Percentiles rank a stretch among this genome's conserved stretches.
Evolutionary conservation across 1,284 basidiomycete genomes (phyloP).

Genomic region (Phellinidium pouzarii): DNA sequence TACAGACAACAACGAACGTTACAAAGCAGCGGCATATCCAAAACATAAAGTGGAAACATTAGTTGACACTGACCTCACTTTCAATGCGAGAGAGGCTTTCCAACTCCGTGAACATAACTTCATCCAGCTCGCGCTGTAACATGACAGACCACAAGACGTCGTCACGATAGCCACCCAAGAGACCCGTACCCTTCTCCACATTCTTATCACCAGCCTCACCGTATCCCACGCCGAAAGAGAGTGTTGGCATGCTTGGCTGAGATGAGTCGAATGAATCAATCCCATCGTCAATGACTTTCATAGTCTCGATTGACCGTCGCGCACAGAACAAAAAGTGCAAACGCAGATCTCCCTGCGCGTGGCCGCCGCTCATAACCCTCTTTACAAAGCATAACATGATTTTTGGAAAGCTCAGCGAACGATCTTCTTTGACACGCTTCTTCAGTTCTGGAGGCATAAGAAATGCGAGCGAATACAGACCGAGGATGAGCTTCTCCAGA

Average conservation of each 20-base stretch:
- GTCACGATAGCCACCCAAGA: slow-evolving; percentile 69
- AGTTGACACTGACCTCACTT: slow-evolving; percentile 19
- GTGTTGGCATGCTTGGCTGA: slow-evolving; percentile 42
- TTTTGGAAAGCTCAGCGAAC: slow-evolving; percentile 50
- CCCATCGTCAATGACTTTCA: slow-evolving; percentile 80
- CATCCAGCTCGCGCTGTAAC: slow-evolving; percentile 61
- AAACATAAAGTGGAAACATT: not conserved
- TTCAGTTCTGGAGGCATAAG: slow-evolving; percentile 73
- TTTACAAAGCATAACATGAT: slow-evolving; percentile 63
- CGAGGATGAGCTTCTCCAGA: slow-evolving; percentile 73
- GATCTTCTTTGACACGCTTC: slow-evolving; percentile 54
- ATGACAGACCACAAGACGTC: slow-evolving; percentile 59
- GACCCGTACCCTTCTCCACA: slow-evolving; percentile 62
- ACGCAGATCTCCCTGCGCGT: slow-evolving; percentile 42
- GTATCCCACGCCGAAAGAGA: slow-evolving; percentile 71
- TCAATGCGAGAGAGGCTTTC: slow-evolving; percentile 69
- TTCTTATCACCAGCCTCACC: slow-evolving; percentile 63
- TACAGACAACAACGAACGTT: slow-evolving; percentile 6
- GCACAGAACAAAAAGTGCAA: slow-evolving; percentile 56
- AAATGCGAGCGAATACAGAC: slow-evolving; percentile 84
- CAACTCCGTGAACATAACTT: slow-evolving; percentile 64
- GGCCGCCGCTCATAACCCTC: slow-evolving; percentile 38
- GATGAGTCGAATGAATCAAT: slow-evolving; percentile 68
- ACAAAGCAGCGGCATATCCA: not conserved
- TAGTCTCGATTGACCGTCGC: slow-evolving; percentile 73